These are phyloP conservation scores for Tricharina praecox DNA, from an alignment of 495 filamentous ascomycete species.

Conservation along the genomic window DNA sequence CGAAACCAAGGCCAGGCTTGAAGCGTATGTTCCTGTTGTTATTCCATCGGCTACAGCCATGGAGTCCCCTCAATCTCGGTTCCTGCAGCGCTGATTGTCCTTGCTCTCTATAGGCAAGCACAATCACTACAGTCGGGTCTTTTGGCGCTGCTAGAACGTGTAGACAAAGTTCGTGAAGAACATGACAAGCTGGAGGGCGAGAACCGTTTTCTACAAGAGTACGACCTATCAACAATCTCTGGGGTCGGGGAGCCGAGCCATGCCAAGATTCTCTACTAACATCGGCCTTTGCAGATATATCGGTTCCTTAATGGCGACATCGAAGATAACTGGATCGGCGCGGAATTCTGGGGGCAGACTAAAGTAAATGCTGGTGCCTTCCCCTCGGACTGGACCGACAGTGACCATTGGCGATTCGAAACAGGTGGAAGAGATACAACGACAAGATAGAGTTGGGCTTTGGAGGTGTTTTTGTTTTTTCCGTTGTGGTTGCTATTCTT, in stretches of 20 bases:
- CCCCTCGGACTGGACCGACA: not conserved
- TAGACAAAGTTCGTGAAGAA: slow-evolving; percentile 84
- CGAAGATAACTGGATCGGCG: slow-evolving; percentile 50
- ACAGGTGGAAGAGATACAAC: not conserved
- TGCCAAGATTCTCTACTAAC: not conserved
- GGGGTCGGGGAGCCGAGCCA: not conserved
- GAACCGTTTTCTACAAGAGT: slow-evolving; percentile 88
- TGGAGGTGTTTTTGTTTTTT: slow-evolving; percentile 1
- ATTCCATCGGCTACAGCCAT: no score
- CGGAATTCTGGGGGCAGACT: slow-evolving; percentile 5
- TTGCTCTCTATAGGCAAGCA: slow-evolving; percentile 47
- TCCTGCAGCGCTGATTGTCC: slow-evolving; percentile 12
- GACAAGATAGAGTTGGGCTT: not conserved
- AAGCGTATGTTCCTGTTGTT: slow-evolving; percentile 32
- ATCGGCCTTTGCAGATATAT: slow-evolving; percentile 35
- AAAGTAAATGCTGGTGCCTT: slow-evolving; percentile 2
- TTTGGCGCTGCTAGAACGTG: slow-evolving; percentile 70
- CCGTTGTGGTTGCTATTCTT: slow-evolving; percentile 1
- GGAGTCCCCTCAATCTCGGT: no score
- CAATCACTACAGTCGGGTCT: slow-evolving; percentile 73
- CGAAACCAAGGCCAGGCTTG: slow-evolving; percentile 51
- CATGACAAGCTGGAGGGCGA: slow-evolving; percentile 87
- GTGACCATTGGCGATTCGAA: not conserved
- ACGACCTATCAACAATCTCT: slow-evolving; percentile 31
- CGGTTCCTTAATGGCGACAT: slow-evolving; percentile 63